These are phyloP conservation scores for Gymnopilus dilepis DNA, from an alignment of 768 basidiomycete species.

Conservation along the genomic window DNA sequence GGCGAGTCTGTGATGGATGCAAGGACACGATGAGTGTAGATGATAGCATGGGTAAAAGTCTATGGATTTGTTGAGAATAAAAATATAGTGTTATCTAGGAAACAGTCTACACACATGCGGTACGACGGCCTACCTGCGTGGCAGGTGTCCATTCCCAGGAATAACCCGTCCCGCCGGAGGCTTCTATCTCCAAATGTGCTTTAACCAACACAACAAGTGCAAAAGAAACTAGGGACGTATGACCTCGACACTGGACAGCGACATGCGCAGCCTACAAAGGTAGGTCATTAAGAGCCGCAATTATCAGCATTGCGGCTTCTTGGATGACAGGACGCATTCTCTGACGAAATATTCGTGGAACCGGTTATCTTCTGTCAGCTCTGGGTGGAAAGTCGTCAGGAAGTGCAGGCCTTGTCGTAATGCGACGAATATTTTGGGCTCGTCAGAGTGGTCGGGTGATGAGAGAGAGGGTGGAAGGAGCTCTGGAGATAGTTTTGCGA, in stretches of 20 bases:
- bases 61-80: conserved; percentile 12
- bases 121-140: conserved; percentile 17
- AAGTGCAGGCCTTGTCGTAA: conserved; percentile 84
- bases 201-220: conserved; percentile 1
- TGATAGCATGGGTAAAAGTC: conserved; percentile 14
- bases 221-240: conserved; percentile 1
- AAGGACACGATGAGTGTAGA: not conserved
- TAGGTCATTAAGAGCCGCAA: not conserved
- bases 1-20: not conserved
- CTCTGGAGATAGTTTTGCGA: conserved; percentile 69
- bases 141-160: conserved; percentile 16
- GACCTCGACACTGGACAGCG: not conserved
- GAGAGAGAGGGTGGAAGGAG: conserved; percentile 47
- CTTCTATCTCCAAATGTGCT: conserved; percentile 25
- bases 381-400: conserved; percentile 93
- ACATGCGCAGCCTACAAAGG: not conserved
- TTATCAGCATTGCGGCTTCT: conserved; percentile 7
- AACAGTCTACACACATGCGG: conserved; percentile 10
- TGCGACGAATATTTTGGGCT: conserved; percentile 78
- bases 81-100: not conserved
- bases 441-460: conserved; percentile 51
- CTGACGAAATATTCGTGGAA: conserved; percentile 92
- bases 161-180: conserved; percentile 3
- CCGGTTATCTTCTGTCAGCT: conserved; percentile 83
- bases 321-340: conserved; percentile 62